A percentile compares a stretch with the other conserved stretches of the same genome.
phyloP scores from a whole-genome alignment of 2,329 filamentous ascomycete genomes.

The Lasiodiplodia gonubiensis region DNA sequence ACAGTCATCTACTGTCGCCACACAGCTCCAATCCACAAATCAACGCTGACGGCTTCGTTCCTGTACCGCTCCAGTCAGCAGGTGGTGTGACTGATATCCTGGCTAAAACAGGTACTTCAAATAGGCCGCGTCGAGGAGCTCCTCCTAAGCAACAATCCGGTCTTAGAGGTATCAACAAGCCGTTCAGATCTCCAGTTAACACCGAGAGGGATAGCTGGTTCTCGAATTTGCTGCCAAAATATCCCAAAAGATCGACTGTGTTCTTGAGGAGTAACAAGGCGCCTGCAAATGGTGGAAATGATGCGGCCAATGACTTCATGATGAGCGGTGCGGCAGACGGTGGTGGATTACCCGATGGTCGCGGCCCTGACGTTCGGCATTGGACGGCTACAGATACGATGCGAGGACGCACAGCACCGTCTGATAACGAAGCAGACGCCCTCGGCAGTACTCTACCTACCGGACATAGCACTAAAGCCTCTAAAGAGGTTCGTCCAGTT shows the following conservation, averaged over 20 bases:
- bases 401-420: slow-evolving; percentile 33
- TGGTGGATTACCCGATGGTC: slow-evolving; percentile 30
- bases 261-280: neutral
- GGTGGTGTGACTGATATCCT: neutral
- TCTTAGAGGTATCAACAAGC: neutral
- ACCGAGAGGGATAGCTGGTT: slow-evolving; percentile 10
- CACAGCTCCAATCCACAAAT: neutral
- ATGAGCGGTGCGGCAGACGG: slow-evolving; percentile 1
- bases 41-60: neutral
- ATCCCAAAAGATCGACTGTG: neutral
- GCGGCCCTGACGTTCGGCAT: slow-evolving; percentile 41
- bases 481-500: neutral
- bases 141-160: neutral
- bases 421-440: neutral
- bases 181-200: slow-evolving; percentile 14
- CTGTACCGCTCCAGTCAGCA: neutral
- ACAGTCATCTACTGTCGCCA: neutral
- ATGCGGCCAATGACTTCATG: slow-evolving; percentile 1
- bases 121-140: neutral
- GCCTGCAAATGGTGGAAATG: neutral
- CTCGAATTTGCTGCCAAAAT: neutral
- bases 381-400: slow-evolving; percentile 33
- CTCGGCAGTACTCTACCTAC: neutral
- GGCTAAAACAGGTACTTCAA: neutral
- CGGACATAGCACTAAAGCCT: neutral